Conservation (phyloP, 2,329 filamentous ascomycete species). For the Gliomastix tumulicola region DNA sequence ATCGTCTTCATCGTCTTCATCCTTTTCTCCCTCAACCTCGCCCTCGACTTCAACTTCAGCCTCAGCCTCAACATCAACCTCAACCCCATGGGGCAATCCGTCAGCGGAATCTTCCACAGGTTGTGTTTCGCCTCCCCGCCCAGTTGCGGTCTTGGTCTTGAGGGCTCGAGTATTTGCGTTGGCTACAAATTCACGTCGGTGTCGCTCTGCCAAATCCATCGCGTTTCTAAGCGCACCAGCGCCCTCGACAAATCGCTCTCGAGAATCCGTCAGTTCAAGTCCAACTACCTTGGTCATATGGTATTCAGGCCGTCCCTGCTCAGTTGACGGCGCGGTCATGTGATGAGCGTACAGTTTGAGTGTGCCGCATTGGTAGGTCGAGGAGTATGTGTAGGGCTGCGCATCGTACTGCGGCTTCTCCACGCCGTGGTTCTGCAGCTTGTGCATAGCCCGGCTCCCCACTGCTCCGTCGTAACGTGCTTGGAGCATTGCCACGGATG, state of each 20-base stretch:
- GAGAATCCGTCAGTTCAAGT: conserved; percentile 16
- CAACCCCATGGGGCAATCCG: neutral
- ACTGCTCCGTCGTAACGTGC: conserved; percentile 24
- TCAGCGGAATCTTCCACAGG: too few species aligned
- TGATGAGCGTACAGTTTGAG: conserved; percentile 31
- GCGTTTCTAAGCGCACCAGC: conserved; percentile 29
- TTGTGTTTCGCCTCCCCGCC: too few species aligned
- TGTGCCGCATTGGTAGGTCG: conserved; percentile 24
- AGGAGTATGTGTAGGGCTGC: conserved; percentile 27
- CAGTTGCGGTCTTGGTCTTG: too few species aligned
- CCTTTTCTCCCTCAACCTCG: too few species aligned
- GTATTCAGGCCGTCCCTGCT: conserved; percentile 25
- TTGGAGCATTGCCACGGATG: conserved; percentile 18
- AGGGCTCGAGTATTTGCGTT: too few species aligned
- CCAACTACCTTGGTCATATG: conserved; percentile 27
- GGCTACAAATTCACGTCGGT: too few species aligned
- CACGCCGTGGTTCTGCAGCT: conserved; percentile 17
- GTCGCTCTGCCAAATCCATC: conserved; percentile 24
- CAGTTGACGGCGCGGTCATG: conserved; percentile 17
- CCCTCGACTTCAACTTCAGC: neutral
- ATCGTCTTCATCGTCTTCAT: too few species aligned
- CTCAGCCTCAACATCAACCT: neutral
- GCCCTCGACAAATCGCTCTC: conserved; percentile 22
- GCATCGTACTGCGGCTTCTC: conserved; percentile 25
- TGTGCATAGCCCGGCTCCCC: conserved; percentile 10